These are phyloP conservation scores for Terana coerulea DNA, from an alignment of 768 basidiomycete genomes.

Conservation along the genomic window DNA sequence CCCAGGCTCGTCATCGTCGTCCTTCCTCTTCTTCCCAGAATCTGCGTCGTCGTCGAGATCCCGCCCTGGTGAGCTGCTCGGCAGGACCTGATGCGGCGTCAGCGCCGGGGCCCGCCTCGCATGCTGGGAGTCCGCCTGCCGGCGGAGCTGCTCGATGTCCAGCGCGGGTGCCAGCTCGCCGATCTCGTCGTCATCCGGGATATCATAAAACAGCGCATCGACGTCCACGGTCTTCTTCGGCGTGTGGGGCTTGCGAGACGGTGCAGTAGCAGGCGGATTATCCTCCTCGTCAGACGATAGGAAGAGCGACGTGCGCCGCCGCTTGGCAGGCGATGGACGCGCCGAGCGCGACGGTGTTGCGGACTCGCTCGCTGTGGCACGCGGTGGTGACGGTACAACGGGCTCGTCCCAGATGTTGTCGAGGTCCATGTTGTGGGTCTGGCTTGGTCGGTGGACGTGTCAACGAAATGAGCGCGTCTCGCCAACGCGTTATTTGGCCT, in stretches of 20 bases:
- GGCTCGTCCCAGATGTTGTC: constrained; percentile 63
- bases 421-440: constrained; percentile 29
- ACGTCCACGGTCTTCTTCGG: constrained; percentile 25
- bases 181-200: constrained; percentile 33
- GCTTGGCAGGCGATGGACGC: constrained; percentile 28
- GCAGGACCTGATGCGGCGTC: constrained; percentile 44
- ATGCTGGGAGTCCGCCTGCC: constrained; percentile 51
- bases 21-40: constrained; percentile 25
- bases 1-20: constrained; percentile 22
- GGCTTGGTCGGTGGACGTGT: background rate
- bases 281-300: constrained; percentile 54
- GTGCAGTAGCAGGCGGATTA: constrained; percentile 24
- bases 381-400: constrained; percentile 26
- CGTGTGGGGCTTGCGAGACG: constrained; percentile 17
- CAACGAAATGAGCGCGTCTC: constrained; percentile 4
- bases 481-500: constrained; percentile 20
- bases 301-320: constrained; percentile 46
- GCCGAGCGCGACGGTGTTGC: constrained; percentile 12
- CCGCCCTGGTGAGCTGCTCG: constrained; percentile 46
- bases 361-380: constrained; percentile 7
- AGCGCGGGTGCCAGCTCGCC: constrained; percentile 42
- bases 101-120: constrained; percentile 27
- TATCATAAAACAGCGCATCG: constrained; percentile 42
- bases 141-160: constrained; percentile 49
- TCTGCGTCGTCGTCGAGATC: constrained; percentile 25